A percentile compares a stretch with the other conserved stretches of the same genome.
phyloP scores from a whole-genome alignment of 768 basidiomycete species.

The Lenzites betulinus region DNA sequence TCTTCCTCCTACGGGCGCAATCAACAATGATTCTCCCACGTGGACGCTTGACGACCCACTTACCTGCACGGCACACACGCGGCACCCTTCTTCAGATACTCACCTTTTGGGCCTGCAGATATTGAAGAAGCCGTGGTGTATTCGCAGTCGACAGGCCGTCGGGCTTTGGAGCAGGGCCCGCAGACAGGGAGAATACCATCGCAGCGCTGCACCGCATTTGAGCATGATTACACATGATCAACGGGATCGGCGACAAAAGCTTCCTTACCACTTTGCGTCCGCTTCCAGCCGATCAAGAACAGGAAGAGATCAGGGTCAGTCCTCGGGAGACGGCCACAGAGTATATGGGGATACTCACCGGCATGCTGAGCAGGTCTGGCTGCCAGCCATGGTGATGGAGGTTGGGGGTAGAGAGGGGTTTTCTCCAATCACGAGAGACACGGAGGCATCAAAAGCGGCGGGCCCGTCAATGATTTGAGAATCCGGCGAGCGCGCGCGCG shows the following conservation, averaged over 20 bases:
- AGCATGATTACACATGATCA: not conserved
- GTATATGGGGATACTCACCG: conserved; percentile 12
- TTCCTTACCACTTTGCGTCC: conserved; percentile 25
- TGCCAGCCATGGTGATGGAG: conserved; percentile 15
- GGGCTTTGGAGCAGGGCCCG: conserved; percentile 29
- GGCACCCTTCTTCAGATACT: conserved; percentile 30
- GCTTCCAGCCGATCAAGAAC: conserved; percentile 5
- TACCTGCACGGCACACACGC: conserved; percentile 29
- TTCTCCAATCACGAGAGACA: not conserved
- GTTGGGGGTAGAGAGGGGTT: not conserved
- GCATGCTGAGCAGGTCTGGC: conserved; percentile 29
- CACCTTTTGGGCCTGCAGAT: conserved; percentile 21
- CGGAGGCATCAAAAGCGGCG: not conserved
- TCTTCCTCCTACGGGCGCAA: conserved; percentile 24
- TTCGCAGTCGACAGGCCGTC: conserved; percentile 24
- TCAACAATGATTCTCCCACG: not conserved
- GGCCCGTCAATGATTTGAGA: too few species aligned
- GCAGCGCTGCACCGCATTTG: conserved; percentile 25
- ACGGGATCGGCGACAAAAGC: not conserved
- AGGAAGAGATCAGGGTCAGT: not conserved
- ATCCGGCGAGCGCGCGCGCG: too few species aligned
- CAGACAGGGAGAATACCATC: conserved; percentile 27
- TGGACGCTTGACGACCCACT: not conserved
- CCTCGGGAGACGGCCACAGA: not conserved
- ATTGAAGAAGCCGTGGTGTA: conserved; percentile 16